phyloP scores from a whole-genome alignment of 805 yeast species.

The Lachancea sp. region DNA sequence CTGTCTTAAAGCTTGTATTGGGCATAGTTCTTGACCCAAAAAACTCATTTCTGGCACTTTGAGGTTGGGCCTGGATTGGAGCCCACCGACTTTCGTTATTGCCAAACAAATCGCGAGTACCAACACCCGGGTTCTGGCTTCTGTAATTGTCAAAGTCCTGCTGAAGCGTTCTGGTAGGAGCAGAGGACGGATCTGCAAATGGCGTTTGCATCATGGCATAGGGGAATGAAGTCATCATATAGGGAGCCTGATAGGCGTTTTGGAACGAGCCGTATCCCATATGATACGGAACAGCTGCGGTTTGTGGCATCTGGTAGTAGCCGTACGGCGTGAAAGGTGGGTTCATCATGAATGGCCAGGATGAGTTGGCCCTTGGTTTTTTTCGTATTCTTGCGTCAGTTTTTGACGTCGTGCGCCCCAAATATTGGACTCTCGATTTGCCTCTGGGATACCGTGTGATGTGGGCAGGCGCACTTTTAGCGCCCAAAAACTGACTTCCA shows the following conservation, averaged over 20 bases:
- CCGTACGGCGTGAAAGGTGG: slow-evolving; percentile 6
- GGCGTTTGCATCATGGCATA: slow-evolving; percentile 5
- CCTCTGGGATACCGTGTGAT: slow-evolving; percentile 20
- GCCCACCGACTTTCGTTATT: slow-evolving; percentile 9
- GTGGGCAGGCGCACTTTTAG: slow-evolving; percentile 24
- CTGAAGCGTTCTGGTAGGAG: slow-evolving; percentile 1
- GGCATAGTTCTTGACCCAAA: slow-evolving; percentile 1
- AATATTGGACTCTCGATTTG: slow-evolving; percentile 26
- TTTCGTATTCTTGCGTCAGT: neutral
- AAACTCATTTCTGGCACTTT: slow-evolving; percentile 9
- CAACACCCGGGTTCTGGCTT: slow-evolving; percentile 5
- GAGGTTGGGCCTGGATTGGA: slow-evolving; percentile 10
- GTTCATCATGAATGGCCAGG: slow-evolving; percentile 1
- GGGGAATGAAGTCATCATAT: slow-evolving; percentile 3
- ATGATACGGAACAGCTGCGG: slow-evolving; percentile 6
- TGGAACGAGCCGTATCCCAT: slow-evolving; percentile 1
- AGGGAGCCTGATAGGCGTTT: slow-evolving; percentile 1
- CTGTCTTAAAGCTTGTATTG: neutral
- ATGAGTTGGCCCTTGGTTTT: neutral
- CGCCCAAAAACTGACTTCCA: slow-evolving; percentile 1
- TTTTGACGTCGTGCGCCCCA: slow-evolving; percentile 15
- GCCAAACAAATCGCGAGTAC: slow-evolving; percentile 9
- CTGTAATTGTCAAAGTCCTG: slow-evolving; percentile 6
- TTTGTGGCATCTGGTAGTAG: neutral
- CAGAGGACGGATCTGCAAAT: neutral